Base-by-base conservation (phyloP, 2,329 filamentous ascomycete genomes). In the Epichloe brachyelytri region DNA sequence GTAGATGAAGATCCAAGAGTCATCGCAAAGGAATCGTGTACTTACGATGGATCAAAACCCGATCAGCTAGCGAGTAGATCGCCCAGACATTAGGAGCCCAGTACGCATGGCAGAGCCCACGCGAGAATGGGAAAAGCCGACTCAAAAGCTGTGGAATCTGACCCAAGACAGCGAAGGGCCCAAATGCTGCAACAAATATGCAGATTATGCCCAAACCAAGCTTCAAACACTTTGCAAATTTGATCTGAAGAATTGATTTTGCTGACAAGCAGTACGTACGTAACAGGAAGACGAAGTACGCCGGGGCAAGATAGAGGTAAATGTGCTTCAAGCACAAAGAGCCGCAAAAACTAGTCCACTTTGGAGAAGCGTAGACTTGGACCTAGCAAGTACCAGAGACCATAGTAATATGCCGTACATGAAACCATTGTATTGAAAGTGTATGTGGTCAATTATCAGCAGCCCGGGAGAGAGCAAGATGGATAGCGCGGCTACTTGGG, bases 61-160 rank as follows among this genome's bases (percentile, higher is more conserved):
- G 78, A 62, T 98, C 93, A 2, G 78, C 71, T 64, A 97, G 95
- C 0, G 93, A 96, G 68, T 98, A 98, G 64, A 97, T 78, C 0
- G 93, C 91, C 93, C 93, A 98, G 1, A 95, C 73, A 59, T 98
- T 98, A 0, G 93, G 90, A 12, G 93, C 93, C 93, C 93, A 98
- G 66, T 98, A 98, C 1, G 93, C 93, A 71, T 98, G 93, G 64
- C 91, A 97, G 4, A 98, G 73, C 0, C 93, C 93, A 53, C 93
- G 78, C 1, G 89, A 89, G 66, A 98, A 98, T 0, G 93, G 93
- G 60, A 98, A 98, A 8, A 98, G 72, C 37, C 93, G 79, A 62
- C 82, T 84, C 53, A 93, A 68, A 20, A 98, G 74, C 69, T 97
- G 93, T 12, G 84, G 79, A 15, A 95, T 79, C 68, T 97, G 93